These are phyloP conservation scores for Melanomma pulvis-pyrius DNA, from an alignment of 495 filamentous ascomycete species.

Conservation along the genomic window DNA sequence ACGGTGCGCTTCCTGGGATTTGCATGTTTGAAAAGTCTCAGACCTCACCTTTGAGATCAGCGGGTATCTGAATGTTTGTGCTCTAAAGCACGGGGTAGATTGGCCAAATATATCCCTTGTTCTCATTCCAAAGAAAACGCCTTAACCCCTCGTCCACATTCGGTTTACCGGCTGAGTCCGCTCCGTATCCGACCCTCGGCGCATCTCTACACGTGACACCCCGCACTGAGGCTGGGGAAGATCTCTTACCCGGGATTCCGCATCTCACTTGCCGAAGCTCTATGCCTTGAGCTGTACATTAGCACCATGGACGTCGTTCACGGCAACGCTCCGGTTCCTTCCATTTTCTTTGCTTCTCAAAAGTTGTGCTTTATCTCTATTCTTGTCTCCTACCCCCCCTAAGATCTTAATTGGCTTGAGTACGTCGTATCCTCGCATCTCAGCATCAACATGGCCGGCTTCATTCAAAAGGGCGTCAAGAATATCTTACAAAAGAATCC, in stretches of 20 bases:
- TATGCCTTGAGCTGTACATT: conserved; percentile 8
- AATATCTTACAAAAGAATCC: conserved; percentile 80
- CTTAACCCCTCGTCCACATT: background rate
- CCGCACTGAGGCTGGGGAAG: background rate
- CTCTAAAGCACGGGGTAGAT: background rate
- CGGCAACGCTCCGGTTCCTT: background rate
- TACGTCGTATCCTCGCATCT: background rate
- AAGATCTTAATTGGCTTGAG: background rate
- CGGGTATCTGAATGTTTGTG: background rate
- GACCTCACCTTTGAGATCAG: background rate
- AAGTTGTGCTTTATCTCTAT: background rate
- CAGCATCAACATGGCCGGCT: conserved; percentile 52
- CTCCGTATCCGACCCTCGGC: background rate
- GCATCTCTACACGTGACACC: background rate
- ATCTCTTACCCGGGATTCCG: conserved; percentile 19
- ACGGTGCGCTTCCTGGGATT: background rate
- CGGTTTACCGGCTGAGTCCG: background rate
- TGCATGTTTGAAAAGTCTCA: background rate
- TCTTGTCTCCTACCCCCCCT: background rate
- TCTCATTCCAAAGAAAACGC: background rate
- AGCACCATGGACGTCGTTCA: background rate
- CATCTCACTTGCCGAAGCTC: conserved; percentile 34
- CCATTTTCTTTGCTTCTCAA: conserved; percentile 1
- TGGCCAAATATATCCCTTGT: background rate
- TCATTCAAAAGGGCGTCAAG: conserved; percentile 66